Base-by-base conservation (phyloP, 2,329 filamentous ascomycete genomes). In the Dactylellina haptotyla region DNA sequence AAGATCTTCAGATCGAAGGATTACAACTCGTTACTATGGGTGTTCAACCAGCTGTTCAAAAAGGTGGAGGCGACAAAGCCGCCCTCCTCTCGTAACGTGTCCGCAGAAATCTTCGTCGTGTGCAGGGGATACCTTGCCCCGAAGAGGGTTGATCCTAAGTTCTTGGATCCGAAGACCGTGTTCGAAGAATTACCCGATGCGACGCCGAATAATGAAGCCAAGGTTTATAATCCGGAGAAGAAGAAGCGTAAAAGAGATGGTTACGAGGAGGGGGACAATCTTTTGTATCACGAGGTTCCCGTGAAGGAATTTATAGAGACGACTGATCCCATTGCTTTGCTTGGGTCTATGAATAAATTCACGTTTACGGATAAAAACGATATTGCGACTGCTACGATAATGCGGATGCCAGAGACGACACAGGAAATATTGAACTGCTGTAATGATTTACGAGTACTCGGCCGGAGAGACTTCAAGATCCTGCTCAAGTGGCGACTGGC, bases 51-150 rank as follows among this genome's bases (percentile, higher is more conserved):
- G 81, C 85, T 99, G 0, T 99, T 99, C 83, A 86, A 86, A 51
- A 96, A 95, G 77, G 95, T 99, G 75, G 94, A 99, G 80, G 94
- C 96, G 53, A 99, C 95, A 3, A 99, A 99, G 82, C 95, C 95
- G 2, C 95, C 95, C 0, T 96, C 93, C 0, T 97, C 92, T 6
- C 87, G 95, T 84, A 97, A 96, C 79, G 94, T 99, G 58, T 97
- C 93, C 5, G 95, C 95, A 76, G 95, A 99, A 84, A 98, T 98
- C 41, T 99, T 99, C 84, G 94, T 98, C 76, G 95, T 99, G 32
- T 98, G 94, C 82, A 88, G 90, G 76, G 95, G 94, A 18, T 99
- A 88, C 85, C 98, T 97, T 83, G 94, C 94, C 0, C 95, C 95
- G 2, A 98, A 97, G 83, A 87, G 88, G 75, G 87, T 99, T 70